Percentiles rank a stretch among this genome's conserved stretches.
phyloP scores from a whole-genome alignment of 192 early-diverging fungal genomes.

The Mortierella antarctica region DNA sequence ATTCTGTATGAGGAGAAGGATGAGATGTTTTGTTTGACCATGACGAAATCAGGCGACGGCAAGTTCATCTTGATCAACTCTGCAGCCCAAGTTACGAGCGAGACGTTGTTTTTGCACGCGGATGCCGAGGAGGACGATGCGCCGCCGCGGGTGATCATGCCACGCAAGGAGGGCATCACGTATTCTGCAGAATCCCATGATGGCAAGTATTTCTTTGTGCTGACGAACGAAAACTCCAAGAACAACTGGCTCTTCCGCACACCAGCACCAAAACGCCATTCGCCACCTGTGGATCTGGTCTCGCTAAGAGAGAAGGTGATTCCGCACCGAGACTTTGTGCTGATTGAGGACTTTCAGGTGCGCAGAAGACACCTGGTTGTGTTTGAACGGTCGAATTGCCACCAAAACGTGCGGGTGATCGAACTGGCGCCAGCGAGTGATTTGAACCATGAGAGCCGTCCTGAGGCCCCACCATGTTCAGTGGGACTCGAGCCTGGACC shows the following conservation, averaged over 20 bases:
- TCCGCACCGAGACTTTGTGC: constrained; percentile 66
- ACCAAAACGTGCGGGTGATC: constrained; percentile 70
- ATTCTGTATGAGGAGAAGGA: constrained; percentile 65
- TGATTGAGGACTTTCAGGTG: constrained; percentile 69
- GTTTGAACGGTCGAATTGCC: constrained; percentile 69
- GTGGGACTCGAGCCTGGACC: constrained; percentile 29
- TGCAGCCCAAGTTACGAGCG: constrained; percentile 67
- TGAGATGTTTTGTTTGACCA: constrained; percentile 70
- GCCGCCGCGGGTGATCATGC: constrained; percentile 54
- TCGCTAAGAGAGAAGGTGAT: constrained; percentile 64
- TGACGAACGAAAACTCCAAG: constrained; percentile 65
- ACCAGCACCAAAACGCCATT: constrained; percentile 48
- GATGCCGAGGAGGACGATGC: constrained; percentile 30
- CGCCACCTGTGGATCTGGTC: constrained; percentile 11
- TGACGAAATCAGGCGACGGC: constrained; percentile 65
- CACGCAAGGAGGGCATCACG: constrained; percentile 59
- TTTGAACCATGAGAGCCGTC: not conserved
- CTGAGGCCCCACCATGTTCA: constrained; percentile 26
- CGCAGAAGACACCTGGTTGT: constrained; percentile 65
- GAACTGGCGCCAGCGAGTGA: constrained; percentile 37
- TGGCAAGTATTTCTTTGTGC: constrained; percentile 63
- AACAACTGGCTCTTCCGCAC: constrained; percentile 71
- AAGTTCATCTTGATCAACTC: constrained; percentile 63
- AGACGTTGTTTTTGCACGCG: constrained; percentile 59
- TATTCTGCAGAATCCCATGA: constrained; percentile 63